A percentile compares a stretch with the other conserved stretches of the same genome.
phyloP scores from a whole-genome alignment of 352 stramenopile genomes.

The Phytophthora constricta region DNA sequence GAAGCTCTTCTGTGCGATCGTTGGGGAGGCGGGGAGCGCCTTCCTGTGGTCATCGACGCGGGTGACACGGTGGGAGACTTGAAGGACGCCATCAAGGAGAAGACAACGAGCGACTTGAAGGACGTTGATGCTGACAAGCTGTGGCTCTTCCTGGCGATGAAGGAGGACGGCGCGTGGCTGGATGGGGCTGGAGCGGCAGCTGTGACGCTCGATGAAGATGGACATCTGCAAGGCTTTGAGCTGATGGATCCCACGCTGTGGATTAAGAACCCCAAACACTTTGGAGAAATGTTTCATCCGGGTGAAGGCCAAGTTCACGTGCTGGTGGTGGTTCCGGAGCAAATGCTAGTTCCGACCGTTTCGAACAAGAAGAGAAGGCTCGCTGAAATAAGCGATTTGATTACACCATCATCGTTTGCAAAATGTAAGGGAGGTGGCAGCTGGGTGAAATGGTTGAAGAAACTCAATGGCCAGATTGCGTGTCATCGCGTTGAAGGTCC shows the following conservation, averaged over 20 bases:
- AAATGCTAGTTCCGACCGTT: too few relatives aligned
- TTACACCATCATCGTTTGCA: conserved; percentile 24
- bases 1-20: too few relatives aligned
- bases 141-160: conserved; percentile 40
- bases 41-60: too few relatives aligned
- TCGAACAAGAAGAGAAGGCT: conserved; percentile 22
- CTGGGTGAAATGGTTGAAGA: conserved; percentile 26
- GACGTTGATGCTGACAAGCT: not conserved
- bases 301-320: too few relatives aligned
- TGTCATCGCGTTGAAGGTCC: conserved; percentile 20
- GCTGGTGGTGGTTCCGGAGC: too few relatives aligned
- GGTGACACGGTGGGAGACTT: too few relatives aligned
- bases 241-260: conserved; percentile 14
- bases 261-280: conserved; percentile 17
- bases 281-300: not conserved
- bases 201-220: conserved; percentile 13
- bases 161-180: conserved; percentile 28
- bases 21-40: too few relatives aligned
- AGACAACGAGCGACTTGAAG: not conserved
- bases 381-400: conserved; percentile 13
- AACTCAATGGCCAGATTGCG: conserved; percentile 27
- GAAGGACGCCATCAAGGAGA: not conserved
- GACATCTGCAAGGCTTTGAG: conserved; percentile 18
- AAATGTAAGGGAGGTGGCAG: conserved; percentile 19
- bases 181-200: conserved; percentile 6